Evolutionary conservation across 164 flowering plant genomes (phyloP), one percentile per base, ranked within the genome.

Genomic region (Nymphaea colorata): DNA sequence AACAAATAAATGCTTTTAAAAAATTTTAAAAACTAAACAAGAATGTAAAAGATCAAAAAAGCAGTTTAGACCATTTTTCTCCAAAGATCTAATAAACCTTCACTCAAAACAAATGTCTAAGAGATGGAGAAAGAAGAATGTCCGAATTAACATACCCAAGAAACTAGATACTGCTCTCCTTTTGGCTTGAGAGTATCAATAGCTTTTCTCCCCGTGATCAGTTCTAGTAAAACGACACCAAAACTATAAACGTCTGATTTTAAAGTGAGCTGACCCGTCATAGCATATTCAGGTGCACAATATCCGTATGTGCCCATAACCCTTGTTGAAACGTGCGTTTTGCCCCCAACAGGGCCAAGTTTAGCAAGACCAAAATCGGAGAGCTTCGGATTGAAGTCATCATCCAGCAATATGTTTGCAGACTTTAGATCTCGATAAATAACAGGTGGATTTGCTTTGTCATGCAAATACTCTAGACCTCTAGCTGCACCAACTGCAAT

Each of bases 321-420:
- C 74, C 90, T 75, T 36, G 88, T 86, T 55, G 93, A 87, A 62
- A 87, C 93, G 72, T 87, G 93, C 42, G 93, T 86, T 3, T 83
- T 83, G 76, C 82, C 89, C 63, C 92, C 96, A 67, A 88, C 92
- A 60, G 97, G 97, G 25, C 90, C 97, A 70, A 90, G 68, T 73
- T 88, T 90, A 62, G 94, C 97, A 36, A 90, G 88, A 55, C 97
- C 97, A 73, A 90, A 90, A 74, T 88, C 94, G 43, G 97, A 90
- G 42, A 90, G 89, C 73, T 82, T 90, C 25, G 92, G 85, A 64
- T 81, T 73, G 69, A 88, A 90, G 47, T 90, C 86, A 67, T 76
- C 68, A 76, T 90, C 94, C 74, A 90, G 76, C 70, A 90, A 75
- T 68, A 90, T 90, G 63, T 90, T 90, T 61, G 94, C 92, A 42